Evolutionary conservation across 225 moss, liverwort and hornwort genomes (phyloP).

Genomic region (Bryoerythrophyllum caledonicum): DNA sequence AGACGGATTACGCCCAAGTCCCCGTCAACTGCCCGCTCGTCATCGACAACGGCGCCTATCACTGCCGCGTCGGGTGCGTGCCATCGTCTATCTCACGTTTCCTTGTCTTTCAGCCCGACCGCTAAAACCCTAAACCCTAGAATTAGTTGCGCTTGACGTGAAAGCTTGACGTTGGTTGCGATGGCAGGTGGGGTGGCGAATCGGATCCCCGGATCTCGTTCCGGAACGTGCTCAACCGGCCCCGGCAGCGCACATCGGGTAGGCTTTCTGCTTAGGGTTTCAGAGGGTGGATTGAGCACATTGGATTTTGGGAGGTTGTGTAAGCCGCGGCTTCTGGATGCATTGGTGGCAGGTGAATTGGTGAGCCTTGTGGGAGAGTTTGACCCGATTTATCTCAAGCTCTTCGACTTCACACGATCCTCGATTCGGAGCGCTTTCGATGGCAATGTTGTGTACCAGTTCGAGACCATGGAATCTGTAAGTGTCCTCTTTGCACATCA

Average conservation of each 20-base stretch:
- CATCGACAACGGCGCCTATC: slow-evolving; percentile 87
- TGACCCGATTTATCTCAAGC: slow-evolving; percentile 70
- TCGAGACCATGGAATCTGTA: slow-evolving; percentile 99
- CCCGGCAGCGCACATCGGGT: slow-evolving; percentile 88
- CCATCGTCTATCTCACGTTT: too few species aligned
- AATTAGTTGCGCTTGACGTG: not conserved
- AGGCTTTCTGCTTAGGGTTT: slow-evolving; percentile 20
- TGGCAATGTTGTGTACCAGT: slow-evolving; percentile 94
- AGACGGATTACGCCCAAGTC: slow-evolving; percentile 62
- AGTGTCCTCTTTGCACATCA: slow-evolving; percentile 18
- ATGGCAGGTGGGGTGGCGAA: slow-evolving; percentile 88
- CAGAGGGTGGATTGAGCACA: not conserved
- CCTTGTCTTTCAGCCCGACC: too few species aligned
- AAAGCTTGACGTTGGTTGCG: not conserved
- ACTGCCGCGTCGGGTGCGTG: slow-evolving; percentile 81
- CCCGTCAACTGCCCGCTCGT: slow-evolving; percentile 62
- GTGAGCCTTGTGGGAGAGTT: slow-evolving; percentile 90
- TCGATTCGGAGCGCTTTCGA: slow-evolving; percentile 92
- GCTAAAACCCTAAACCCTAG: slow-evolving; percentile 2
- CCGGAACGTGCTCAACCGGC: slow-evolving; percentile 88
- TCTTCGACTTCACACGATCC: slow-evolving; percentile 91
- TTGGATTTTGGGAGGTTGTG: not conserved
- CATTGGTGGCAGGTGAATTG: slow-evolving; percentile 69
- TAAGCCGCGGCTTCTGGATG: not conserved
- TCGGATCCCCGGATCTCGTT: slow-evolving; percentile 72